Conservation (phyloP, 129 eudicot species). For the Flaveria robusta region DNA sequence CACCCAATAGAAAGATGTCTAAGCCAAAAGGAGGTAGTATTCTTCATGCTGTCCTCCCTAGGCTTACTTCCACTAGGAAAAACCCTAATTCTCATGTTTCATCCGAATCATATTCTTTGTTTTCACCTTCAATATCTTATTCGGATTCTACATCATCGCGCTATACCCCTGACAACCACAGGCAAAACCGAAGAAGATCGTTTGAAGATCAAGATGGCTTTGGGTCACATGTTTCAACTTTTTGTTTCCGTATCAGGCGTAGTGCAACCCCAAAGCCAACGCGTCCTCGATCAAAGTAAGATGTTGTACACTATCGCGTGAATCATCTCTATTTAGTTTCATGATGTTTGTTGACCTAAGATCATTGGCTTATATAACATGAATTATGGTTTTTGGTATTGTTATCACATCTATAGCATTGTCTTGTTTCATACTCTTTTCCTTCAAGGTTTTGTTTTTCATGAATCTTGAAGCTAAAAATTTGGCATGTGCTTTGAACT, state of each 20-base stretch:
- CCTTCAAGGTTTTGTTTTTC: neutral
- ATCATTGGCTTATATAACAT: neutral
- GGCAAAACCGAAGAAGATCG: constrained; percentile 27
- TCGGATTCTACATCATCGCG: constrained; percentile 47
- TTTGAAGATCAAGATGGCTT: constrained; percentile 33
- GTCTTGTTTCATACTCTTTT: neutral
- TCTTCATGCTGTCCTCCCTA: constrained; percentile 40
- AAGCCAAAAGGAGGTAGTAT: constrained; percentile 37
- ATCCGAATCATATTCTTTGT: constrained; percentile 36
- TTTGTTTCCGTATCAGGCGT: constrained; percentile 49
- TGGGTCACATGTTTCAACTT: constrained; percentile 42
- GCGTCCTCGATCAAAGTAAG: neutral
- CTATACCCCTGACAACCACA: constrained; percentile 15
- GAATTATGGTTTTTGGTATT: constrained; percentile 13
- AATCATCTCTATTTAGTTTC: constrained; percentile 6
- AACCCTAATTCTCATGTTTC: constrained; percentile 35
- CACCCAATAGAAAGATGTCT: constrained; percentile 34
- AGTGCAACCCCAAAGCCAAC: constrained; percentile 24
- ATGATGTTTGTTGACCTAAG: constrained; percentile 8
- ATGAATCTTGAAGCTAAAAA: constrained; percentile 14
- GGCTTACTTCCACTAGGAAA: constrained; percentile 35
- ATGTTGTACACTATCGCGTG: constrained; percentile 14
- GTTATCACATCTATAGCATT: neutral
- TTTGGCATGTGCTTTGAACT: neutral
- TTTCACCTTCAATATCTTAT: constrained; percentile 30